A percentile compares a stretch with the other conserved stretches of the same genome.
phyloP scores from a whole-genome alignment of 805 yeast species.

The Cyberlindnera subsufficiens region DNA sequence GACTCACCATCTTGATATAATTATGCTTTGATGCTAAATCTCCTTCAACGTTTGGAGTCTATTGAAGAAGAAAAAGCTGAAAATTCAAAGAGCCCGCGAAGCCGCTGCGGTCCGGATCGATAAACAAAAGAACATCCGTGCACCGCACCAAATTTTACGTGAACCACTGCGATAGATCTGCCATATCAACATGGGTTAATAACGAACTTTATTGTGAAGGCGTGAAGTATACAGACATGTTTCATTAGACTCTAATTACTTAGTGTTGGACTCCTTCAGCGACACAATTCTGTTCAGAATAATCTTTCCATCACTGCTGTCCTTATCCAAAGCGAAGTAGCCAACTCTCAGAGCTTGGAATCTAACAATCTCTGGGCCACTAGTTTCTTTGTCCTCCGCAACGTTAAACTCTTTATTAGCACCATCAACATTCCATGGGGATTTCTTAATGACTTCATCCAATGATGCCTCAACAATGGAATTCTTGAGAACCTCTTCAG shows the following conservation, averaged over 20 bases:
- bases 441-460: slow-evolving; percentile 53
- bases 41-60: neutral
- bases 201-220: too few species aligned
- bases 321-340: slow-evolving; percentile 87
- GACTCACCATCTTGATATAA: slow-evolving; percentile 22
- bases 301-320: slow-evolving; percentile 53
- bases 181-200: slow-evolving; percentile 9
- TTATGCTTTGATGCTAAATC: slow-evolving; percentile 6
- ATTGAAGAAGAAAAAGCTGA: slow-evolving; percentile 19
- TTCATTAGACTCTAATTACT: neutral
- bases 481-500: slow-evolving; percentile 58
- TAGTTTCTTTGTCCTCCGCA: slow-evolving; percentile 52
- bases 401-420: slow-evolving; percentile 61
- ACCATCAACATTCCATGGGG: slow-evolving; percentile 68
- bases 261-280: slow-evolving; percentile 58
- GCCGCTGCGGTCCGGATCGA: neutral
- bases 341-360: slow-evolving; percentile 98
- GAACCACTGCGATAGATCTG: slow-evolving; percentile 25
- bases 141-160: neutral
- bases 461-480: slow-evolving; percentile 81
- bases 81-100: slow-evolving; percentile 13
- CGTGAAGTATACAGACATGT: too few species aligned
- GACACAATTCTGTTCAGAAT: slow-evolving; percentile 90
- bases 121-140: neutral
- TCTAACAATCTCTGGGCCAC: slow-evolving; percentile 75